A percentile compares a stretch with the other conserved stretches of the same genome.
Evolutionary conservation across 1,284 basidiomycete genomes (phyloP).

Genomic region (Ganoderma multipileum): DNA sequence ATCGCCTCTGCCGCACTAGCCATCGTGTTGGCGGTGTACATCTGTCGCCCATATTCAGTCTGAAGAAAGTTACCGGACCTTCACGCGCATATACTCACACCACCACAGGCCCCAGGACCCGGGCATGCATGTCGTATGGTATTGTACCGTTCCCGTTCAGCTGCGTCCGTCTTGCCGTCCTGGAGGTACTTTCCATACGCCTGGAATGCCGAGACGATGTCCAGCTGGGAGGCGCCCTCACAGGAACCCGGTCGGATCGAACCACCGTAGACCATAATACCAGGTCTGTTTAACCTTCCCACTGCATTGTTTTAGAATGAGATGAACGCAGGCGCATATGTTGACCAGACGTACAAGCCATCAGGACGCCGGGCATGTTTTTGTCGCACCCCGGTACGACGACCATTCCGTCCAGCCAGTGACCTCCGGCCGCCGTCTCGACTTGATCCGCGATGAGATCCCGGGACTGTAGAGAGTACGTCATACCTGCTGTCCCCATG

Average conservation of each 20-base stretch:
- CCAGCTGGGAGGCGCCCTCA: constrained; percentile 79
- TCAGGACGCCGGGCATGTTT: constrained; percentile 97
- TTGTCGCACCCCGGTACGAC: constrained; percentile 97
- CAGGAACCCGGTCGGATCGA: constrained; percentile 92
- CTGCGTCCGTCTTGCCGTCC: constrained; percentile 84
- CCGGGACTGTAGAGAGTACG: constrained; percentile 93
- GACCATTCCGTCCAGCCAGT: constrained; percentile 99
- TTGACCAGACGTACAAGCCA: constrained; percentile 75
- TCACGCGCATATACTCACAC: constrained; percentile 61
- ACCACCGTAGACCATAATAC: constrained; percentile 97
- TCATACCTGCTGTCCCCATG: constrained; percentile 95
- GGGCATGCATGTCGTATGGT: constrained; percentile 93
- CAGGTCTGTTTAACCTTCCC: constrained; percentile 92
- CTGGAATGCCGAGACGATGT: constrained; percentile 96
- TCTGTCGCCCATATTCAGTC: constrained; percentile 49
- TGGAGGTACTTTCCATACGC: constrained; percentile 93
- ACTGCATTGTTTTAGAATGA: constrained; percentile 51
- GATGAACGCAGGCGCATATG: constrained; percentile 25
- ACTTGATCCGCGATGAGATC: constrained; percentile 98
- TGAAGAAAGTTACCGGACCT: constrained; percentile 29
- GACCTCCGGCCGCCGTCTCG: constrained; percentile 95
- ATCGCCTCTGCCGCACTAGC: constrained; percentile 91
- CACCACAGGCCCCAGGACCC: constrained; percentile 95
- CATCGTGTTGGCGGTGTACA: constrained; percentile 98
- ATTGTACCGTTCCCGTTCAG: constrained; percentile 83